These are phyloP conservation scores for Oryza glumipatula DNA, from an alignment of 176 grass and related monocot species.

Conservation along the genomic window DNA sequence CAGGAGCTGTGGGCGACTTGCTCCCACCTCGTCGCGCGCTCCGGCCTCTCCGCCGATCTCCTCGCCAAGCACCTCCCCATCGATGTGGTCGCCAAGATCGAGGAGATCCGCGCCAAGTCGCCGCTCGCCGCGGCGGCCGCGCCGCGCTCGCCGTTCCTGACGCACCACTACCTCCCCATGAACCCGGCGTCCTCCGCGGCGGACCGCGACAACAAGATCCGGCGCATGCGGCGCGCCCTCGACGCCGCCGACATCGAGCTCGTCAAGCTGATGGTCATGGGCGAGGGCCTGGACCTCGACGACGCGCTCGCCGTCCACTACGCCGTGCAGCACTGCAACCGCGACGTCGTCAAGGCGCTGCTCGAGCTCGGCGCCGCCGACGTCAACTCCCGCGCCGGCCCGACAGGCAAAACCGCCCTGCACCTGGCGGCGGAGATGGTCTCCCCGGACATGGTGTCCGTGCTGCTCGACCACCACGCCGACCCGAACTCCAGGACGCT, in stretches of 20 bases:
- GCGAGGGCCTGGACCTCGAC: slow-evolving; percentile 95
- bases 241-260: slow-evolving; percentile 97
- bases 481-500: slow-evolving; percentile 83
- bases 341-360: slow-evolving; percentile 97
- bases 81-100: slow-evolving; percentile 76
- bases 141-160: slow-evolving; percentile 65
- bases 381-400: slow-evolving; percentile 81
- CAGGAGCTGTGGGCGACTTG: slow-evolving; percentile 86
- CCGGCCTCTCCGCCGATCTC: slow-evolving; percentile 83
- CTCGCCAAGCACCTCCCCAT: slow-evolving; percentile 96
- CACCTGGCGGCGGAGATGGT: slow-evolving; percentile 95
- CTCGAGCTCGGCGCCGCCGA: slow-evolving; percentile 98
- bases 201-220: slow-evolving; percentile 89
- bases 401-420: slow-evolving; percentile 76
- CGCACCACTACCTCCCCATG: slow-evolving; percentile 68
- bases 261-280: slow-evolving; percentile 99
- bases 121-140: slow-evolving; percentile 37
- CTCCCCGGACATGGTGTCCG: slow-evolving; percentile 91
- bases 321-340: slow-evolving; percentile 81
- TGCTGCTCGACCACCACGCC: slow-evolving; percentile 97
- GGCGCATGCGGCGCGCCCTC: slow-evolving; percentile 82
- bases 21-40: slow-evolving; percentile 88
- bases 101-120: slow-evolving; percentile 76
- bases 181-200: slow-evolving; percentile 45
- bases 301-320: slow-evolving; percentile 94